These are phyloP conservation scores for Suillus subluteus DNA, from an alignment of 768 basidiomycete species.

Conservation along the genomic window DNA sequence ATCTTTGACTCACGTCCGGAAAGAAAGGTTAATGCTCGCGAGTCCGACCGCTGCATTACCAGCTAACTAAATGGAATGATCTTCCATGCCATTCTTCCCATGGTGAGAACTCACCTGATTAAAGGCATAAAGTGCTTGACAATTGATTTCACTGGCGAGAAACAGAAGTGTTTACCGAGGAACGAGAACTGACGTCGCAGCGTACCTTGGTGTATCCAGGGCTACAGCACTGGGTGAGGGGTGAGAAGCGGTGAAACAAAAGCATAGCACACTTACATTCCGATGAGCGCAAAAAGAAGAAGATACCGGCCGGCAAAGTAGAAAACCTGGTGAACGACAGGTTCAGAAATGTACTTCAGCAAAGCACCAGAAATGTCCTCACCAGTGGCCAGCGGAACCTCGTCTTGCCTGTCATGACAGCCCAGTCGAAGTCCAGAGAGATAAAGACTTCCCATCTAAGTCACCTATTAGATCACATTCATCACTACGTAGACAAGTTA, in stretches of 20 bases:
- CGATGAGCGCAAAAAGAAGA: constrained; percentile 47
- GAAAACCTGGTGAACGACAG: constrained; percentile 37
- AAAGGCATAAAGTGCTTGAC: constrained; percentile 51
- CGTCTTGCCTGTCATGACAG: constrained; percentile 42
- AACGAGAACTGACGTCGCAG: not conserved
- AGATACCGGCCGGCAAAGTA: constrained; percentile 51
- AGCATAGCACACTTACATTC: constrained; percentile 40
- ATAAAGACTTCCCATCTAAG: constrained; percentile 48
- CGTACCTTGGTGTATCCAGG: constrained; percentile 30
- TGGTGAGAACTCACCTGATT: constrained; percentile 41
- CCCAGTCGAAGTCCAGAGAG: constrained; percentile 47
- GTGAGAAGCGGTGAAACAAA: not conserved
- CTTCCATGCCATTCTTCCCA: not conserved
- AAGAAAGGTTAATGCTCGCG: constrained; percentile 50
- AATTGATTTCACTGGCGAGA: constrained; percentile 40
- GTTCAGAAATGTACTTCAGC: not conserved
- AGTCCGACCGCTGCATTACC: constrained; percentile 48
- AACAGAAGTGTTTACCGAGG: not conserved
- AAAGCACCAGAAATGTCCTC: constrained; percentile 25
- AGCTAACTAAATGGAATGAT: constrained; percentile 35
- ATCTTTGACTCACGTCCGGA: constrained; percentile 42
- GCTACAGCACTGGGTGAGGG: constrained; percentile 22
- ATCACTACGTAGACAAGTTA: not conserved
- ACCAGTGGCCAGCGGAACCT: constrained; percentile 53
- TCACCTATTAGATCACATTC: not conserved